Evolutionary conservation across 768 basidiomycete species (phyloP).

Genomic region (Pulveroboletus frians): DNA sequence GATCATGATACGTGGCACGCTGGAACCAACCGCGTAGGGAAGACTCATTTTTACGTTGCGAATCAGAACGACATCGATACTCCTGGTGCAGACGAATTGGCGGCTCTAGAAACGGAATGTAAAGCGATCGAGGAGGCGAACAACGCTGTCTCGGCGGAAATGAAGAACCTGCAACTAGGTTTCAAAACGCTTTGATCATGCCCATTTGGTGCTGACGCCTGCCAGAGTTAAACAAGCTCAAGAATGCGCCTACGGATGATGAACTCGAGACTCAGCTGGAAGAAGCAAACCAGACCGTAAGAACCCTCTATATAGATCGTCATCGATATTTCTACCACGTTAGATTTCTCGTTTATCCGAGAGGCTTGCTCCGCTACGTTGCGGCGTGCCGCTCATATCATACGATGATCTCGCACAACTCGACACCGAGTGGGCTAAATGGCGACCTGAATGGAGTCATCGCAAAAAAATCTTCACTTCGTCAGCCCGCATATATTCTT

Average conservation of each 20-base stretch:
- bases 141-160: slow-evolving; percentile 44
- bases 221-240: slow-evolving; percentile 62
- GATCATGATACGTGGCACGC: background rate
- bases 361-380: slow-evolving; percentile 60
- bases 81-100: slow-evolving; percentile 56
- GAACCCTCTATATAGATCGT: slow-evolving; percentile 16
- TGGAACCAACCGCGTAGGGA: slow-evolving; percentile 42
- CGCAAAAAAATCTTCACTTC: slow-evolving; percentile 64
- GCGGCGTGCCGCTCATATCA: slow-evolving; percentile 59
- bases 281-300: slow-evolving; percentile 50
- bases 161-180: slow-evolving; percentile 41
- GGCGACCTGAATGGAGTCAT: slow-evolving; percentile 76
- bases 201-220: slow-evolving; percentile 8
- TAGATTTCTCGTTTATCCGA: slow-evolving; percentile 47
- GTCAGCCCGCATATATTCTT: slow-evolving; percentile 19
- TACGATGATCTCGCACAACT: slow-evolving; percentile 63
- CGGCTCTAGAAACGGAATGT: slow-evolving; percentile 55
- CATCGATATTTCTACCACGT: background rate
- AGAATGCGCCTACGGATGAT: slow-evolving; percentile 60
- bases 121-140: slow-evolving; percentile 56
- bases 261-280: slow-evolving; percentile 56
- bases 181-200: background rate
- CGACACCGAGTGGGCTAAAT: slow-evolving; percentile 71
- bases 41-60: slow-evolving; percentile 81
- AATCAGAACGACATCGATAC: slow-evolving; percentile 72